A percentile compares a stretch with the other conserved stretches of the same genome.
These are phyloP conservation scores for Syncephalis fuscata DNA, from an alignment of 371 early-diverging fungal species.

Conservation along the genomic window DNA sequence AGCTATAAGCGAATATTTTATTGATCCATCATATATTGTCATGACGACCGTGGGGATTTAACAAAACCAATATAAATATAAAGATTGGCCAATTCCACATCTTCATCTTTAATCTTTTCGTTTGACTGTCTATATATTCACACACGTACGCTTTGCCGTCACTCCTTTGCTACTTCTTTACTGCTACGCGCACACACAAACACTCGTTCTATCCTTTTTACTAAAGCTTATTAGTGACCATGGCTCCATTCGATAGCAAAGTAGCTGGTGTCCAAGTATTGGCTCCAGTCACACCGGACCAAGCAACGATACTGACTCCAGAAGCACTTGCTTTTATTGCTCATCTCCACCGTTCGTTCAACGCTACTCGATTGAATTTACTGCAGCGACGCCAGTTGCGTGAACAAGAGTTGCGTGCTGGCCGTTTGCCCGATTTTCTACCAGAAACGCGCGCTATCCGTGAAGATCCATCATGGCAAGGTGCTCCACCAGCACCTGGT, in stretches of 20 bases:
- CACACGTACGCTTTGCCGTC: too few relatives aligned
- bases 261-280: constrained; percentile 44
- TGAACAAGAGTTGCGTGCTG: constrained; percentile 62
- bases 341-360: constrained; percentile 73
- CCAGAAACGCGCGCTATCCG: constrained; percentile 82
- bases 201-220: too few relatives aligned
- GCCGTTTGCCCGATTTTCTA: constrained; percentile 74
- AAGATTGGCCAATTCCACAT: too few relatives aligned
- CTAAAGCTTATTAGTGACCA: too few relatives aligned
- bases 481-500: constrained; percentile 80
- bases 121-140: too few relatives aligned
- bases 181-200: too few relatives aligned
- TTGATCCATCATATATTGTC: too few relatives aligned
- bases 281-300: constrained; percentile 30
- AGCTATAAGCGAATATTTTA: too few relatives aligned
- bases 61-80: too few relatives aligned
- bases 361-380: constrained; percentile 63
- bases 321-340: constrained; percentile 70
- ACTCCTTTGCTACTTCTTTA: too few relatives aligned
- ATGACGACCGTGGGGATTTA: too few relatives aligned
- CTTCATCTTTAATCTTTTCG: too few relatives aligned
- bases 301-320: constrained; percentile 55
- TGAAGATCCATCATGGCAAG: constrained; percentile 74
- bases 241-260: background rate
- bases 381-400: constrained; percentile 53